Base-by-base conservation (phyloP, 306 rosid species). In the Prunus mongolica region DNA sequence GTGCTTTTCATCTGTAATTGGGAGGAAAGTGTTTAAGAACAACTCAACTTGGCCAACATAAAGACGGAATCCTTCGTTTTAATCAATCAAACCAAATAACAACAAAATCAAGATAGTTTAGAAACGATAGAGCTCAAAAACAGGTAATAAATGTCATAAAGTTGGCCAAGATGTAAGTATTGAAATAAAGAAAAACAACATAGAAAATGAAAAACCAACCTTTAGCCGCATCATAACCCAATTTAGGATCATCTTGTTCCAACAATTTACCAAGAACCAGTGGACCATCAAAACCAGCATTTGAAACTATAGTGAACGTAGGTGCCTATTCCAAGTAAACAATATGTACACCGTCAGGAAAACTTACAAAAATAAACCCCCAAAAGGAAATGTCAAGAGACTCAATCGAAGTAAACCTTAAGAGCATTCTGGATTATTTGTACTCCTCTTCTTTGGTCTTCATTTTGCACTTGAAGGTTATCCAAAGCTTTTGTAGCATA, bases 281-380 rank as follows among this genome's bases (percentile, higher is more conserved):
- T 19, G 97, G 84, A 57, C 93, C 97, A 73, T 95, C 97, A 84
- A 73, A 90, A 78, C 97, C 97, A 66, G 97, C 97, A 84, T 95
- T 95, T 60, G 87, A 76, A 72, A 83, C 93, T 86, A 92, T 92
- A 30, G 92, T 90, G 76, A 60, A 86, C 0, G 92, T 79, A 50
- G 97, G 97, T 24, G 93, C 97, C 99, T 92, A 27, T 47, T 60
- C 70, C 38, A 81, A 74, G 80, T 64, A 69, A 66, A 81, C 64
- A 67, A 75, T 25, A 10, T 22, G 6, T 25, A 54, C 32, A 75
- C 69, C 12, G 54, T 84, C 15, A 88, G 80, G 57, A 79, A 76
- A 27, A 71, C n/a, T 30, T 22, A 54, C 61, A 2, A 63, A 75
- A 79, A 65, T 44, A 80, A 86, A 32, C 25, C 14, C 27, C 20